Evolutionary conservation across 2,329 filamentous ascomycete species (phyloP).

Genomic region (Neonectria coccinea): DNA sequence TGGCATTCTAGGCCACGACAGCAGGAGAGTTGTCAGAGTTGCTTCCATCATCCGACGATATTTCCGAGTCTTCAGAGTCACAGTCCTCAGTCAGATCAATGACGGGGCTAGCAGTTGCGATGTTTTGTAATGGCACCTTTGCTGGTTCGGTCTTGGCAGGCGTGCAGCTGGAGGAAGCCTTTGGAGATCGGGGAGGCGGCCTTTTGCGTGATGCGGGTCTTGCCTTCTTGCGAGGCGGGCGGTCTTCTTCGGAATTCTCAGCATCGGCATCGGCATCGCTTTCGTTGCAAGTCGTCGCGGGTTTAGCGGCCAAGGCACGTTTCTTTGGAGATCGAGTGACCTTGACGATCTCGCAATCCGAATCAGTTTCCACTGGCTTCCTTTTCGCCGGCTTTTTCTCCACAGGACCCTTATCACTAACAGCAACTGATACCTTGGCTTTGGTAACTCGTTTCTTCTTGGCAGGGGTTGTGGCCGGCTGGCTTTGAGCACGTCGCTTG

Average conservation of each 20-base stretch:
- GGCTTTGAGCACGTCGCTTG: conserved; percentile 16
- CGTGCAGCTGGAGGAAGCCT: not conserved
- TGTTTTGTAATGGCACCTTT: not conserved
- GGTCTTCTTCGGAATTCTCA: conserved; percentile 14
- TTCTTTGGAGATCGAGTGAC: conserved; percentile 18
- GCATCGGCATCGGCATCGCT: conserved; percentile 18
- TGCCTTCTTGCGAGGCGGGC: not conserved
- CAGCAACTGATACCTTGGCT: not conserved
- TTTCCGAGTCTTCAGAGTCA: conserved; percentile 8
- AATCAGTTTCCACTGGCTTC: not conserved
- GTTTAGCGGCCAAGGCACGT: not conserved
- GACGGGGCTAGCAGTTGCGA: not conserved
- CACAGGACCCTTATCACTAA: not conserved
- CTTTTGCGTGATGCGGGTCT: no score
- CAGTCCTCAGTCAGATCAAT: conserved; percentile 5
- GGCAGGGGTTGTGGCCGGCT: conserved; percentile 6
- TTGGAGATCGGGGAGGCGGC: not conserved
- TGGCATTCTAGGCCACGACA: conserved; percentile 1
- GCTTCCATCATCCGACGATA: not conserved
- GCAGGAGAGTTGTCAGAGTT: not conserved
- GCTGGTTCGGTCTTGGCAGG: not conserved
- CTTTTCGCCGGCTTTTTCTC: not conserved
- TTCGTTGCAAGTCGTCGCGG: not conserved
- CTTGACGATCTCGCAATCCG: conserved; percentile 25
- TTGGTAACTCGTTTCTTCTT: conserved; percentile 34